Evolutionary conservation across 345 rosid species (phyloP).

Genomic region (Kandelia obovata): DNA sequence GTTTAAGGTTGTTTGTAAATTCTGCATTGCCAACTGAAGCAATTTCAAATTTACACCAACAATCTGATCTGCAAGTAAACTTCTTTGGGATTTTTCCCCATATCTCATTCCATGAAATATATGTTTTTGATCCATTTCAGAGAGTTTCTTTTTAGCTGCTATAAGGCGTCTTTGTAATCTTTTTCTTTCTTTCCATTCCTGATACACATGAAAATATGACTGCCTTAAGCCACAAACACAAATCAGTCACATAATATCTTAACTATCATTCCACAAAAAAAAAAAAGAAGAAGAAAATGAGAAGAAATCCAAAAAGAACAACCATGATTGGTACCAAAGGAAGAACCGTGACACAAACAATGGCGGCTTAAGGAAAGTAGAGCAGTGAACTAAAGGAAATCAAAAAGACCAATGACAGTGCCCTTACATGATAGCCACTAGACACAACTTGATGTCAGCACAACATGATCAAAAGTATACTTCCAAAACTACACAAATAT

Average conservation of each 20-base stretch:
- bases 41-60: constrained; percentile 60
- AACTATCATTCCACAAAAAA: not conserved
- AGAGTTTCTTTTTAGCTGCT: constrained; percentile 78
- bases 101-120: constrained; percentile 74
- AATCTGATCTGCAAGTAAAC: constrained; percentile 65
- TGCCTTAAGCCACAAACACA: not conserved
- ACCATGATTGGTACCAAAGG: too few species aligned
- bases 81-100: constrained; percentile 70
- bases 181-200: constrained; percentile 94
- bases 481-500: too few species aligned
- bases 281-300: not conserved
- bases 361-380: too few species aligned
- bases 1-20: constrained; percentile 42
- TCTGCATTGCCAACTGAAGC: constrained; percentile 70
- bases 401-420: not conserved
- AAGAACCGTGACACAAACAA: too few species aligned
- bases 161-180: constrained; percentile 66
- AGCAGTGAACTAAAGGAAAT: not conserved
- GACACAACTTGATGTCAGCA: too few species aligned
- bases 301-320: not conserved
- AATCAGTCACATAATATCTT: not conserved
- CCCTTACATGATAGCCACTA: too few species aligned
- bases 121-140: constrained; percentile 81
- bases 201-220: constrained; percentile 22
- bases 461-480: too few species aligned